Evolutionary conservation across 2,329 filamentous ascomycete species (phyloP), one percentile per base, ranked within the genome.

Genomic region (Aspergillus quadrilineatus): DNA sequence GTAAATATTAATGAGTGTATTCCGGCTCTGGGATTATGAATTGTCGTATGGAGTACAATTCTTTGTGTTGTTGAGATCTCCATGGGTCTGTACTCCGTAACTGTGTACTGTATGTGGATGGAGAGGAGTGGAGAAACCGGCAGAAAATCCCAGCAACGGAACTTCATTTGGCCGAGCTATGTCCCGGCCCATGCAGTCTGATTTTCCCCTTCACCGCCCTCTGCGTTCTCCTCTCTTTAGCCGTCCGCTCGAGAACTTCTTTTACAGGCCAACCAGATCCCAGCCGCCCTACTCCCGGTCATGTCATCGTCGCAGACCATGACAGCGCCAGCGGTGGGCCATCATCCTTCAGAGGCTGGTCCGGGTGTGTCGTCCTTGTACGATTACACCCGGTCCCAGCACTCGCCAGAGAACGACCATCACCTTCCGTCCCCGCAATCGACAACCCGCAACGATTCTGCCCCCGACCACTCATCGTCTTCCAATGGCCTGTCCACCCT

Each of bases 281-380:
- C 66, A 65, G 57, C 50, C 55, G 55, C 55, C 49, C 54, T 52
- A 9, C 34, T 10, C 69, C 67, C 67, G 74, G 71, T 71, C 72
- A 75, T 76, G 74, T 76, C 74, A 71, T 73, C 70, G 65, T 76
- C 74, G 69, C 74, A 75, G 73, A 75, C 74, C 72, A 75, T 77
- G 74, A 75, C 73, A 69, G 74, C 75, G 73, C 74, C 75, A 71
- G 71, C 74, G 67, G 69, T 77, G 73, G 73, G 74, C 67, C 75
- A 75, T 73, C 70, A 70, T 65, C 74, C 75, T 67, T 72, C 71
- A 63, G 73, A 77, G 66, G 65, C 74, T 66, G 73, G 72, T 60
- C 67, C 70, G 59, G 69, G 74, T 60, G 71, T 70, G 69, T 71
- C 73, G 66, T 70, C 73, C 59, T 57, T 72, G 54, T 74, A 73